phyloP scores from a whole-genome alignment of 2,329 filamentous ascomycete species.

The Pseudogymnoascus sp. region DNA sequence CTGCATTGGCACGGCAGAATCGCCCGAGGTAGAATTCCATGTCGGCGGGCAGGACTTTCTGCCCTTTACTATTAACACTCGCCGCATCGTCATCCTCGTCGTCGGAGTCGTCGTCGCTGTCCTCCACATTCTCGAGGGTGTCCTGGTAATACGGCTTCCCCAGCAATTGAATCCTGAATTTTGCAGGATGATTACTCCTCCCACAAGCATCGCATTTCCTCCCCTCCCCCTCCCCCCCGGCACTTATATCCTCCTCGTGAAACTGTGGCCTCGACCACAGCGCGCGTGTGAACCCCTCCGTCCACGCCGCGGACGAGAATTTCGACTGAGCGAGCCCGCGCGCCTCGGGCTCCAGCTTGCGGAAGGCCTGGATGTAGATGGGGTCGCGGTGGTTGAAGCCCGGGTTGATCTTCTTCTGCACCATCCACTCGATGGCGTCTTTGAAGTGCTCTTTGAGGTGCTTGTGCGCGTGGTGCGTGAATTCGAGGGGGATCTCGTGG shows the following conservation, averaged over 20 bases:
- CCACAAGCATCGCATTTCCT: conserved; percentile 65
- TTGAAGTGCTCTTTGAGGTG: conserved; percentile 67
- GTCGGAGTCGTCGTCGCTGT: conserved; percentile 32
- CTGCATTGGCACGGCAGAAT: conserved; percentile 56
- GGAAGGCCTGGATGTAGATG: conserved; percentile 62
- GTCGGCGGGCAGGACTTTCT: conserved; percentile 36
- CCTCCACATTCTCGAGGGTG: conserved; percentile 58
- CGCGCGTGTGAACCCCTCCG: conserved; percentile 54
- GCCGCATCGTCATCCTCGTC: conserved; percentile 29
- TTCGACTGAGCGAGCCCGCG: conserved; percentile 61
- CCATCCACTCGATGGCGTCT: conserved; percentile 71
- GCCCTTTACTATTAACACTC: conserved; percentile 40
- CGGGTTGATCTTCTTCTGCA: conserved; percentile 71
- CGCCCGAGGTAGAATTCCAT: conserved; percentile 47
- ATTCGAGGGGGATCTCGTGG: conserved; percentile 58
- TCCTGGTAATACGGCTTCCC: conserved; percentile 60
- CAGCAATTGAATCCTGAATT: conserved; percentile 53
- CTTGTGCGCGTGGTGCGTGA: conserved; percentile 58
- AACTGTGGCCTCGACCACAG: conserved; percentile 60
- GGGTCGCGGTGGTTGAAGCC: conserved; percentile 56
- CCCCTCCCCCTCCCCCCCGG: conserved; percentile 32
- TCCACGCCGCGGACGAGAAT: conserved; percentile 67
- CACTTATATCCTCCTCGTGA: conserved; percentile 40
- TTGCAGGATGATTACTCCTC: conserved; percentile 59
- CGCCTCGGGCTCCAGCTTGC: conserved; percentile 65